phyloP scores from a whole-genome alignment of 768 basidiomycete genomes.

The Auricularia heimuer region DNA sequence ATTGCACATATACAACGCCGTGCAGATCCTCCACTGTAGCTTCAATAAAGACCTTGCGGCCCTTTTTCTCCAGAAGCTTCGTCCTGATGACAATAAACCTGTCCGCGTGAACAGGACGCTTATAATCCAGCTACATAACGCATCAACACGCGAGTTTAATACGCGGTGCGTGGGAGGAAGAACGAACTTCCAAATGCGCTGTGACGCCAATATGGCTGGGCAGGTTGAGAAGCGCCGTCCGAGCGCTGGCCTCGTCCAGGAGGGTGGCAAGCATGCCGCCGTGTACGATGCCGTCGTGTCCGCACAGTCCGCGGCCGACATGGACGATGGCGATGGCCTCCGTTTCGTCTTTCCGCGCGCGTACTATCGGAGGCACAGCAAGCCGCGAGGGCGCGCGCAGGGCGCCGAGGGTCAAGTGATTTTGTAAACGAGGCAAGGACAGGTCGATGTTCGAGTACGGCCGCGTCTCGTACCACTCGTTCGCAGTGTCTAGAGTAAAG shows the following conservation, averaged over 20 bases:
- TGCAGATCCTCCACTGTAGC: constrained; percentile 70
- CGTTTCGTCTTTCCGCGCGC: constrained; percentile 63
- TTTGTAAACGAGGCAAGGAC: constrained; percentile 57
- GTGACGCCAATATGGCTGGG: constrained; percentile 91
- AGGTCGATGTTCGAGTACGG: constrained; percentile 42
- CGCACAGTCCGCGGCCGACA: constrained; percentile 79
- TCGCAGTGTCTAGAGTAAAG: constrained; percentile 26
- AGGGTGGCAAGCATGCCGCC: constrained; percentile 87
- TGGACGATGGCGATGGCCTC: constrained; percentile 68
- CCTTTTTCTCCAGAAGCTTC: constrained; percentile 52
- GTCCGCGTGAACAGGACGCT: constrained; percentile 81
- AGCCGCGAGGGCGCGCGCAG: constrained; percentile 84
- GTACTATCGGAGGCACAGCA: constrained; percentile 67
- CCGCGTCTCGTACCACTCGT: constrained; percentile 67
- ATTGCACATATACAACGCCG: constrained; percentile 77
- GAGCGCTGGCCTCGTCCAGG: constrained; percentile 71
- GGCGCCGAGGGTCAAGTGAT: constrained; percentile 76
- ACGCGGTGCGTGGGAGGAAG: too few relatives aligned
- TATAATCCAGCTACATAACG: constrained; percentile 50
- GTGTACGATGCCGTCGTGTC: constrained; percentile 90
- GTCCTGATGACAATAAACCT: constrained; percentile 86
- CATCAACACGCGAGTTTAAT: too few relatives aligned
- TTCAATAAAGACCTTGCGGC: constrained; percentile 65
- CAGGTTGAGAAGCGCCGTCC: constrained; percentile 75
- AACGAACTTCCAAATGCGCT: constrained; percentile 46